Percentiles rank a stretch among this genome's conserved stretches.
Evolutionary conservation across 2,329 filamentous ascomycete species (phyloP).

Genomic region (Paracamarosporium sp.): DNA sequence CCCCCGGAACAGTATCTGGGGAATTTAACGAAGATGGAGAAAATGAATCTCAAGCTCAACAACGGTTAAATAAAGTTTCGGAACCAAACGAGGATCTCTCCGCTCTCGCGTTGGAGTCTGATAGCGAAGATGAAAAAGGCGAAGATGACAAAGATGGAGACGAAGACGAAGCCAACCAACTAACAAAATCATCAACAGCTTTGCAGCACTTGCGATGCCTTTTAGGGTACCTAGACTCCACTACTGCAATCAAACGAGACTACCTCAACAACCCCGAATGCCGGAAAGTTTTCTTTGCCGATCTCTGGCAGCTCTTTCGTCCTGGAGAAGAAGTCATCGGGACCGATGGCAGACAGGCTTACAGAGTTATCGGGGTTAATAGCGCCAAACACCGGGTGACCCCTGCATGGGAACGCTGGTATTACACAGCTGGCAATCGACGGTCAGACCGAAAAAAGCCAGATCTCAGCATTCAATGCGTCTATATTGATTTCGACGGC

Average conservation of each 20-base stretch:
- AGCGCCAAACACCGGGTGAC: constrained; percentile 10
- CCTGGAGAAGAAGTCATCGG: constrained; percentile 20
- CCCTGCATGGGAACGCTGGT: constrained; percentile 7
- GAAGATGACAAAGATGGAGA: not conserved
- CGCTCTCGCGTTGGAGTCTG: not conserved
- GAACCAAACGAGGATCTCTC: no score
- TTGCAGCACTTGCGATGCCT: constrained; percentile 1
- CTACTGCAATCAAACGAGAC: not conserved
- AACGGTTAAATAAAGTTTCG: no score
- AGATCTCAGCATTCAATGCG: constrained; percentile 6
- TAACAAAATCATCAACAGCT: not conserved
- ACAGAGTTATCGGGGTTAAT: constrained; percentile 22
- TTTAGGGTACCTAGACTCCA: constrained; percentile 1
- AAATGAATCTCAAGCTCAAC: no score
- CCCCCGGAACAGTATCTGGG: no score
- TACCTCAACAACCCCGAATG: constrained; percentile 5
- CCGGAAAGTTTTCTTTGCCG: constrained; percentile 19
- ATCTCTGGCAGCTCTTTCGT: constrained; percentile 33
- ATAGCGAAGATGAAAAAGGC: not conserved
- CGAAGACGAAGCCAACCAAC: not conserved
- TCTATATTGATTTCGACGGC: constrained; percentile 44
- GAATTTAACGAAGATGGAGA: no score
- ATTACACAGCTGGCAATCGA: not conserved
- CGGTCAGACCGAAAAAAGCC: not conserved
- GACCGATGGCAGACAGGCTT: constrained; percentile 26